Conservation (phyloP, 768 basidiomycete genomes). For the Leccinum boreale region DNA sequence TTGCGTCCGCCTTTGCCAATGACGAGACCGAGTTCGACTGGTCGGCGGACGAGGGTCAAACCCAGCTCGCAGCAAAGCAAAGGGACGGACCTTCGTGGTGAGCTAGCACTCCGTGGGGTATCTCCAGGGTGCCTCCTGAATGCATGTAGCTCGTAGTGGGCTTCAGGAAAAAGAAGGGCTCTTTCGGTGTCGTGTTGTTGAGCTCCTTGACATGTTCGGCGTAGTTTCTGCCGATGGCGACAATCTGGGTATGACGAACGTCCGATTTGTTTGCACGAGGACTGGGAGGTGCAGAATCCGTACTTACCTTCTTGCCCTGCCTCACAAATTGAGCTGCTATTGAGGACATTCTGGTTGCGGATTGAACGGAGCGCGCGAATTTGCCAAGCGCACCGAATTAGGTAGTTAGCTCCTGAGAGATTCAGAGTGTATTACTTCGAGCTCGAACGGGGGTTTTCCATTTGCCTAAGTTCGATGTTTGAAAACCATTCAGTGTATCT, state of each 20-base stretch:
- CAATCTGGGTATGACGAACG: slow-evolving; percentile 53
- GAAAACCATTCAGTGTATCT: background rate
- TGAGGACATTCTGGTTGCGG: slow-evolving; percentile 27
- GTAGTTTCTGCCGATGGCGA: slow-evolving; percentile 96
- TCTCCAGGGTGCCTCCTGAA: slow-evolving; percentile 78
- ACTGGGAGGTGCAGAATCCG: background rate
- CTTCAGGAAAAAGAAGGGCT: slow-evolving; percentile 99
- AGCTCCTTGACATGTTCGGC: slow-evolving; percentile 89
- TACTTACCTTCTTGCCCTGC: slow-evolving; percentile 45
- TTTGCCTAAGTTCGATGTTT: background rate
- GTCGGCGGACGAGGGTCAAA: background rate
- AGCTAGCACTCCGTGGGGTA: slow-evolving; percentile 76
- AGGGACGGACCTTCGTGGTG: slow-evolving; percentile 80
- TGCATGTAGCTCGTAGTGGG: slow-evolving; percentile 87
- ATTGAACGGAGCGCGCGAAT: background rate
- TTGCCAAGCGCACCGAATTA: background rate
- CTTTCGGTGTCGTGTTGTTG: slow-evolving; percentile 78
- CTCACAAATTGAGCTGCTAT: slow-evolving; percentile 40
- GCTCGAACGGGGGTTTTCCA: no score
- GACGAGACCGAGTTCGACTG: slow-evolving; percentile 95
- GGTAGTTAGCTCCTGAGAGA: background rate
- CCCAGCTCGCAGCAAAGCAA: background rate
- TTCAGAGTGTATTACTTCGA: background rate
- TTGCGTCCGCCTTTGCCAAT: slow-evolving; percentile 87
- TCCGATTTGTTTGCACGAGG: background rate